phyloP scores from a whole-genome alignment of 306 rosid species.

The Lotus japonicus region DNA sequence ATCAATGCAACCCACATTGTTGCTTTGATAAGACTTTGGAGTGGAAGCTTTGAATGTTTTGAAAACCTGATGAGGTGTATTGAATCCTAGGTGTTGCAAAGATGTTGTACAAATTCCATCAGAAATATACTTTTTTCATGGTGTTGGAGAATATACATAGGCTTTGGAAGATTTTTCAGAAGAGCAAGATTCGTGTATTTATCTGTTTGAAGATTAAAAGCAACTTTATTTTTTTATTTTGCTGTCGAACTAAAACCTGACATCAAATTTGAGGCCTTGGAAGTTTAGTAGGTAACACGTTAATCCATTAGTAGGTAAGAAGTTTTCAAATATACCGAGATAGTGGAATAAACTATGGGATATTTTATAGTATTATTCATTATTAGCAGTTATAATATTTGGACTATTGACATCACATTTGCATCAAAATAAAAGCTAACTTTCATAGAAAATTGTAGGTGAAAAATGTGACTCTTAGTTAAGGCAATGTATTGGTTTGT shows the following conservation, averaged over 20 bases:
- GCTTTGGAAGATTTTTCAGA: not conserved
- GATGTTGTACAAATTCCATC: not conserved
- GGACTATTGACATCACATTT: too few relatives aligned
- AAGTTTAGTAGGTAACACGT: too few relatives aligned
- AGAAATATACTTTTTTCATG: not conserved
- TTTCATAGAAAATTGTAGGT: too few relatives aligned
- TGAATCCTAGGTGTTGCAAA: constrained; percentile 3
- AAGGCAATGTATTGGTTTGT: too few relatives aligned
- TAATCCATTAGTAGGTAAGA: too few relatives aligned
- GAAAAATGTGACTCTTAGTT: too few relatives aligned
- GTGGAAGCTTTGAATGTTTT: constrained; percentile 16
- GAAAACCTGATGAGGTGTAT: not conserved
- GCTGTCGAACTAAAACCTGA: not conserved
- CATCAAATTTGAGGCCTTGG: constrained; percentile 15
- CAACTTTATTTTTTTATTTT: constrained; percentile 2
- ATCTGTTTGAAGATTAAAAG: not conserved
- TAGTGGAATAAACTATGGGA: too few relatives aligned
- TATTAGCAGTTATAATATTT: too few relatives aligned
- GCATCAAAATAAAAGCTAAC: too few relatives aligned
- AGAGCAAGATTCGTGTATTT: constrained; percentile 13
- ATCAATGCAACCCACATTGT: constrained; percentile 1
- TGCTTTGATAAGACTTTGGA: constrained; percentile 11
- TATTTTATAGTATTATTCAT: too few relatives aligned
- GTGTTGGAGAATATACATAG: constrained; percentile 5
- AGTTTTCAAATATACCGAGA: too few relatives aligned